Evolutionary conservation across 148 eudicot species (phyloP).

Genomic region (Rhododendron ferrugineum): DNA sequence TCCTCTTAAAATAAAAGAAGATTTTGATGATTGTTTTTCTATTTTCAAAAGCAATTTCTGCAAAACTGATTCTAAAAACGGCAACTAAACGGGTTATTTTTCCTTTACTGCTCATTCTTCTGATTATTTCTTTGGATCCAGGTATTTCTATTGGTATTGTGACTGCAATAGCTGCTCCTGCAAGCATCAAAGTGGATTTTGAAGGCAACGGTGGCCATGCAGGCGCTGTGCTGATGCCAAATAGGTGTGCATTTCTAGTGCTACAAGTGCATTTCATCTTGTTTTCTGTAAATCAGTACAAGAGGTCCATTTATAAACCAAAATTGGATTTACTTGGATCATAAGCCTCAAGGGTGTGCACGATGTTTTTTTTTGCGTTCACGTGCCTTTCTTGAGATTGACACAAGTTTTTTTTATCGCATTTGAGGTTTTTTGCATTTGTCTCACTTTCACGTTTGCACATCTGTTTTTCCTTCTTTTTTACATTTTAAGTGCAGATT

Average conservation of each 20-base stretch:
- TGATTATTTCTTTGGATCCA: slow-evolving; percentile 19
- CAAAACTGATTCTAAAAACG: not conserved
- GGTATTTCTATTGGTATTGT: slow-evolving; percentile 82
- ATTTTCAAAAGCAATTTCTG: not conserved
- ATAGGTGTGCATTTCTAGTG: slow-evolving; percentile 36
- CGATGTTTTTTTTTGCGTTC: not conserved
- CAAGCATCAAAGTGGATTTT: slow-evolving; percentile 90
- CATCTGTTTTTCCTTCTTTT: not conserved
- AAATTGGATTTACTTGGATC: not conserved
- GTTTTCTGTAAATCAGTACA: not conserved
- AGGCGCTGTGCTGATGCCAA: slow-evolving; percentile 90
- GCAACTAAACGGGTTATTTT: not conserved
- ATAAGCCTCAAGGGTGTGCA: not conserved
- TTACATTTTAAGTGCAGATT: not conserved
- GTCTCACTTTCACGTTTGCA: not conserved
- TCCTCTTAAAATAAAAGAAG: not conserved
- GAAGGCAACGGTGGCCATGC: slow-evolving; percentile 99
- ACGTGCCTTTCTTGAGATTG: not conserved
- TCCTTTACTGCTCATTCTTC: not conserved
- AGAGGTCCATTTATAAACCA: not conserved
- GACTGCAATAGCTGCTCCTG: slow-evolving; percentile 99
- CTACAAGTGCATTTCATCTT: not conserved
- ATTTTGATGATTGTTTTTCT: not conserved
- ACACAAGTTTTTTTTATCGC: not conserved
- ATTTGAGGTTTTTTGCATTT: not conserved